Base-by-base conservation (phyloP, 108 stramenopile species). In the Phaeodactylum tricornutum region DNA sequence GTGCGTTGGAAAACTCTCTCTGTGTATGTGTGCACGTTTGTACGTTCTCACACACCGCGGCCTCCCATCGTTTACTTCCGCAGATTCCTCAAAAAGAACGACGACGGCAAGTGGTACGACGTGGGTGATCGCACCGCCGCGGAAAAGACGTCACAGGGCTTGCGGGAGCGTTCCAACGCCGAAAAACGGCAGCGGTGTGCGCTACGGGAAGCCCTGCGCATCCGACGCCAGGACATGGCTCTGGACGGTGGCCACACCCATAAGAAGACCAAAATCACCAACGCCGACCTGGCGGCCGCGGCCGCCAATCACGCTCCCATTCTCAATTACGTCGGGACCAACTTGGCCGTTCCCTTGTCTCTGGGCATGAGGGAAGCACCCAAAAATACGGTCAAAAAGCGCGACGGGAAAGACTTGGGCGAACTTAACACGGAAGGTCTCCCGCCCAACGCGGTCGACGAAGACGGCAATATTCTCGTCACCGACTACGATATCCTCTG, bases 71-170 rank as follows among this genome's bases (percentile, higher is more conserved):
- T n/a, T 15, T 48, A 44, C 17, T 65, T 66, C 0, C 60, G 68
- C 3, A 50, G 84, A 2, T 91, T 91, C 53, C 61, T 91, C 24
- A 73, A 66, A 38, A 79, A 78, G 38, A 54, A 59, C n/a, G 61
- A 70, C 5, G 64, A 77, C 42, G 67, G 64, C 1, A 64, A 65
- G 49, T 91, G 80, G 79, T 57, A 74, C 21, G 77, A 84, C 42
- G 79, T 86, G 15, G 67, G 77, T 21, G 79, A 91, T 54, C 57
- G 71, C 15, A 68, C 72, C 47, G 76, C 72, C 24, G 67, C 72
- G 16, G 76, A 78, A 35, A 86, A 86, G 61, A 79, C 80, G 19
- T 67, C 67, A 0, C 84, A 86, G 62, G 84, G 77, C 16, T 48
- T 86, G 44, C 53, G 84, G 17, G 84, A 86, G 50, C 64, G 72